A percentile compares a stretch with the other conserved stretches of the same genome.
Evolutionary conservation across 768 basidiomycete species (phyloP).

Genomic region (Amanita pseudoporphyria): DNA sequence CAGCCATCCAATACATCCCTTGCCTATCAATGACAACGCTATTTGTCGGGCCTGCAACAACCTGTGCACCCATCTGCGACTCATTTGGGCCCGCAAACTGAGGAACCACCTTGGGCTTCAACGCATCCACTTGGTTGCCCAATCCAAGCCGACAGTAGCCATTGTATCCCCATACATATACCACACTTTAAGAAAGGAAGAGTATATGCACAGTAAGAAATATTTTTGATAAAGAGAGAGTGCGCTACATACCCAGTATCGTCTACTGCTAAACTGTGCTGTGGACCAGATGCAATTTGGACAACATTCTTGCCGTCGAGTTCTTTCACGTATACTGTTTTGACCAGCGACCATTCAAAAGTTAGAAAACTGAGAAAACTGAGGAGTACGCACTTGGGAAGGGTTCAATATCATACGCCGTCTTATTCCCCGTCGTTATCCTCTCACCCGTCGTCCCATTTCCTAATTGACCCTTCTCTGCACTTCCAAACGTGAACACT

Average conservation of each 20-base stretch:
- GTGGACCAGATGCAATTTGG: constrained; percentile 77
- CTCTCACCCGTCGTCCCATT: constrained; percentile 92
- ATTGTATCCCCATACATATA: constrained; percentile 84
- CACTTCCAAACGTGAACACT: constrained; percentile 89
- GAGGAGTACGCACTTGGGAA: constrained; percentile 45
- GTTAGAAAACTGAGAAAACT: background rate
- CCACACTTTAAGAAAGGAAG: constrained; percentile 42
- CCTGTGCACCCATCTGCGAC: constrained; percentile 47
- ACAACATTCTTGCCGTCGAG: constrained; percentile 71
- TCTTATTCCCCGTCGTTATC: constrained; percentile 78
- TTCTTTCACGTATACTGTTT: constrained; percentile 66
- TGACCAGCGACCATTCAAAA: too few relatives aligned
- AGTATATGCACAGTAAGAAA: background rate
- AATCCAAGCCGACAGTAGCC: constrained; percentile 89
- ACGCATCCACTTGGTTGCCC: constrained; percentile 72
- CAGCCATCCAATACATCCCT: constrained; percentile 83
- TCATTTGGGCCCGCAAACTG: constrained; percentile 75
- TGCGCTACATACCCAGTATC: constrained; percentile 51
- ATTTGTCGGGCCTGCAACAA: constrained; percentile 76
- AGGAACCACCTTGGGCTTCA: constrained; percentile 78
- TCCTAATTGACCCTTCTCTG: constrained; percentile 88
- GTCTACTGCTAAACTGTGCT: constrained; percentile 81
- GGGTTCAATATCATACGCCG: constrained; percentile 68
- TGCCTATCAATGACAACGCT: constrained; percentile 80
- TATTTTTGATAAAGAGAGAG: background rate